Percentiles rank a stretch among this genome's conserved stretches.
These are phyloP conservation scores for Curvularia sp. DNA, from an alignment of 2,329 filamentous ascomycete species.

Conservation along the genomic window DNA sequence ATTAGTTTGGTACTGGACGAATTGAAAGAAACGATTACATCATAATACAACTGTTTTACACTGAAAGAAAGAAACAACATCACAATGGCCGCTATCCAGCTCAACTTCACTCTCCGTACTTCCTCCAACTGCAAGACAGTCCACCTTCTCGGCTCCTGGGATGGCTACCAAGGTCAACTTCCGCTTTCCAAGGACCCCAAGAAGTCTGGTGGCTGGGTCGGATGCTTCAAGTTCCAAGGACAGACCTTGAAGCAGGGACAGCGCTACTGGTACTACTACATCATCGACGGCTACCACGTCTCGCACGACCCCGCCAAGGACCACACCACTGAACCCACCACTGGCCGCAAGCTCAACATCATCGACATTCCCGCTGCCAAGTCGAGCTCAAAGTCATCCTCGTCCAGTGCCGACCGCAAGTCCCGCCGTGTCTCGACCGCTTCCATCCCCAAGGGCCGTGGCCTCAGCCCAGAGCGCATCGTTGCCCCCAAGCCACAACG, in stretches of 20 bases:
- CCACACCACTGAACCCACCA: constrained; percentile 93
- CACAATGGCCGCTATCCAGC: constrained; percentile 86
- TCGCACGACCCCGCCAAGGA: constrained; percentile 92
- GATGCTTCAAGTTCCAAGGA: constrained; percentile 94
- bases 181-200: constrained; percentile 89
- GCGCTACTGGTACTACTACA: constrained; percentile 99
- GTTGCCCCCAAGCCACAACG: constrained; percentile 87
- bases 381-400: constrained; percentile 56
- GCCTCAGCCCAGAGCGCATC: constrained; percentile 87
- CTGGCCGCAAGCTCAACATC: constrained; percentile 95
- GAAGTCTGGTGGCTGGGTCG: constrained; percentile 92
- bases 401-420: constrained; percentile 51
- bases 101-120: constrained; percentile 95
- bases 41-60: constrained; percentile 31
- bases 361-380: constrained; percentile 78
- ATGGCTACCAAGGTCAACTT: constrained; percentile 93
- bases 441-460: constrained; percentile 86
- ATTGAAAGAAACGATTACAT: constrained; percentile 36
- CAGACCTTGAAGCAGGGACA: constrained; percentile 83
- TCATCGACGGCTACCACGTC: constrained; percentile 98
- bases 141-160: constrained; percentile 97
- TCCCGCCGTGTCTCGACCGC: constrained; percentile 61
- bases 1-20: constrained; percentile 47
- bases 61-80: constrained; percentile 34
- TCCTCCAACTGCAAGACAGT: constrained; percentile 97